Percentiles rank a stretch among this genome's conserved stretches.
Evolutionary conservation across 129 eudicot genomes (phyloP).

Genomic region (Glebionis coronaria): DNA sequence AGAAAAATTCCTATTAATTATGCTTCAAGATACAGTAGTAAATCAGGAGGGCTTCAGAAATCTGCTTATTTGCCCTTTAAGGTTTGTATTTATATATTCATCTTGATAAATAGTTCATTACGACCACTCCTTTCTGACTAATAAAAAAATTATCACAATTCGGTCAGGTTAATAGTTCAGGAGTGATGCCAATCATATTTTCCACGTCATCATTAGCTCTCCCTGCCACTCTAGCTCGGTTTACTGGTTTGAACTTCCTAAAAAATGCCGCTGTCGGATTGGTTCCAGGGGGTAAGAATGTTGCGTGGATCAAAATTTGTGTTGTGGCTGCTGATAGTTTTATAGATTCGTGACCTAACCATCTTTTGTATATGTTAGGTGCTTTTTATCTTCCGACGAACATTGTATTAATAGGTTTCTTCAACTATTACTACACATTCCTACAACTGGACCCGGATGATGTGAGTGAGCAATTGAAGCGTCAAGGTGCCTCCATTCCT

Average conservation of each 20-base stretch:
- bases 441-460: conserved; percentile 98
- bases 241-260: conserved; percentile 75
- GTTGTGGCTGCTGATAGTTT: neutral
- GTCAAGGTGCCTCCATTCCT: conserved; percentile 99
- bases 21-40: conserved; percentile 86
- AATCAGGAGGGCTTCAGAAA: conserved; percentile 81
- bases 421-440: conserved; percentile 96
- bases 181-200: conserved; percentile 99
- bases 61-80: conserved; percentile 97
- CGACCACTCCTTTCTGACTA: neutral
- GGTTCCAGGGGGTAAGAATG: conserved; percentile 85
- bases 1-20: conserved; percentile 98
- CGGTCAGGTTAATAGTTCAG: conserved; percentile 93
- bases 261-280: conserved; percentile 83
- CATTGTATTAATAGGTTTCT: conserved; percentile 83
- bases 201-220: conserved; percentile 96
- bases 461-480: conserved; percentile 94
- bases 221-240: conserved; percentile 94
- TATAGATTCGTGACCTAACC: conserved; percentile 14
- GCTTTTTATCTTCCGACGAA: conserved; percentile 88
- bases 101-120: neutral
- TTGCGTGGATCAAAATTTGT: neutral
- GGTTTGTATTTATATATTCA: conserved; percentile 41
- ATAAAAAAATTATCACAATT: neutral
- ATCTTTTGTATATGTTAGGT: conserved; percentile 44